These are phyloP conservation scores for Boletus edulis DNA, from an alignment of 768 basidiomycete species.

Conservation along the genomic window DNA sequence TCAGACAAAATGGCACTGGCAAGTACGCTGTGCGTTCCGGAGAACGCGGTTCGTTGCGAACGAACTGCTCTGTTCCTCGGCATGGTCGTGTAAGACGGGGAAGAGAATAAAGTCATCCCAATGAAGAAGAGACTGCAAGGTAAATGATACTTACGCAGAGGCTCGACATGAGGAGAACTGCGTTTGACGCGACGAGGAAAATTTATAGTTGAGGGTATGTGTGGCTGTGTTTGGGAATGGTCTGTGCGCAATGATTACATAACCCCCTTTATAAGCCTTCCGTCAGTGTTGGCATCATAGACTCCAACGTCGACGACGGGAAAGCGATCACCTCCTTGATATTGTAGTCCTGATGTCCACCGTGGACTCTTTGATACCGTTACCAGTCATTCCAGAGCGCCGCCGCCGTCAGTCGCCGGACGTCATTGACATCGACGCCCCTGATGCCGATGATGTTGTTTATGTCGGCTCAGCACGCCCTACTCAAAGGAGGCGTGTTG, in stretches of 20 bases:
- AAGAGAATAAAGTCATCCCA: conserved; percentile 83
- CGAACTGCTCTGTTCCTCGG: conserved; percentile 76
- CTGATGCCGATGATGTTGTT: conserved; percentile 35
- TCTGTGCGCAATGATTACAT: conserved; percentile 32
- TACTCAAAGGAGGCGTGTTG: conserved; percentile 25
- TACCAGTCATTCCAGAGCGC: conserved; percentile 10
- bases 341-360: conserved; percentile 19
- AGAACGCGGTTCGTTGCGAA: conserved; percentile 73
- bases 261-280: conserved; percentile 15
- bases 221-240: conserved; percentile 29
- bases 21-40: conserved; percentile 70
- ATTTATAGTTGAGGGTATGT: conserved; percentile 29
- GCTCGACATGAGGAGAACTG: not conserved
- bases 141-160: conserved; percentile 12
- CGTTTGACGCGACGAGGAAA: not conserved
- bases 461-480: conserved; percentile 23
- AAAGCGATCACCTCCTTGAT: not conserved
- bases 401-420: conserved; percentile 22
- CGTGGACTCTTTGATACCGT: conserved; percentile 8
- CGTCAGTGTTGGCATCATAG: not conserved
- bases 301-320: conserved; percentile 20
- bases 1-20: conserved; percentile 91
- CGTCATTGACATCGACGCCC: conserved; percentile 45
- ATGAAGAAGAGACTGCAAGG: not conserved
- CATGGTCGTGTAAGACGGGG: conserved; percentile 91